phyloP scores from a whole-genome alignment of 2,329 filamentous ascomycete species.

The Scedosporium boydii region DNA sequence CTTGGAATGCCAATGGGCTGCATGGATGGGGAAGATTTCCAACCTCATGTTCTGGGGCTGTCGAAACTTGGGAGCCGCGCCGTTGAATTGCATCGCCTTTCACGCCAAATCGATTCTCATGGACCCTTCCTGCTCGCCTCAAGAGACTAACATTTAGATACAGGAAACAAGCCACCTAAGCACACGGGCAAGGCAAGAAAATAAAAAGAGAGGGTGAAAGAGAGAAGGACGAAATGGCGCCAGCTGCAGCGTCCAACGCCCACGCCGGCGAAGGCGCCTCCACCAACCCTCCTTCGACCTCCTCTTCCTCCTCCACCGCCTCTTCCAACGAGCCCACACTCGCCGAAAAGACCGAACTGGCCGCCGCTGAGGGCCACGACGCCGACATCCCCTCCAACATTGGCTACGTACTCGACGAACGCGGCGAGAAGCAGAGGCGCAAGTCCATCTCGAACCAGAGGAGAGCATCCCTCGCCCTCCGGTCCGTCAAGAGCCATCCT shows the following conservation, averaged over 20 bases:
- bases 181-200: too few relatives aligned
- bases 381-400: conserved; percentile 5
- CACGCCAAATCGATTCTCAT: too few relatives aligned
- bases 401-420: conserved; percentile 3
- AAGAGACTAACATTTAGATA: too few relatives aligned
- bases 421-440: conserved; percentile 1
- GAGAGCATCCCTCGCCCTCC: not conserved
- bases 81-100: too few relatives aligned
- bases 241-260: not conserved
- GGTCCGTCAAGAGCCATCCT: not conserved
- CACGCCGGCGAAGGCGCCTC: not conserved
- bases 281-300: not conserved
- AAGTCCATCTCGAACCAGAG: not conserved
- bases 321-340: conserved; percentile 1
- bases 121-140: too few relatives aligned
- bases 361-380: conserved; percentile 3
- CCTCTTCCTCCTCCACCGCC: not conserved
- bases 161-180: too few relatives aligned
- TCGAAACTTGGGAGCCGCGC: too few relatives aligned
- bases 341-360: conserved; percentile 3
- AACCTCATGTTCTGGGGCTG: too few relatives aligned
- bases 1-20: too few relatives aligned
- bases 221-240: not conserved
- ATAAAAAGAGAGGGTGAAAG: too few relatives aligned
- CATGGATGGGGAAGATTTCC: too few relatives aligned